Conservation (phyloP, 139 green algal genomes). For the Chlamydomonas asymmetrica region DNA sequence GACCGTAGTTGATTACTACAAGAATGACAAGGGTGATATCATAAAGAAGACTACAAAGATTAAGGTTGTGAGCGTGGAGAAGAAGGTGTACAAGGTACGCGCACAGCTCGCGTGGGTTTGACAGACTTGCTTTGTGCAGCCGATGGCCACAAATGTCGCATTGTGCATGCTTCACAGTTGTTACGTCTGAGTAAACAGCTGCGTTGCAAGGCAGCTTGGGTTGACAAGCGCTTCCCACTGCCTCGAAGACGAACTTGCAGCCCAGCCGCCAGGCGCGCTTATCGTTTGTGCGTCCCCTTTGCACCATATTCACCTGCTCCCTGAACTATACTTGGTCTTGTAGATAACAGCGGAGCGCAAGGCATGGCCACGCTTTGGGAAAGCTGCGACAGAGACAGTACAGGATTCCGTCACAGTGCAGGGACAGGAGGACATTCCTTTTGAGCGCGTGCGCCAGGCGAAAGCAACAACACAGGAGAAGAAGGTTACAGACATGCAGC, state of each 20-base stretch:
- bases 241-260: no score
- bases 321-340: not conserved
- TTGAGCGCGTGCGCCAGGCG: conserved; percentile 78
- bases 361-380: conserved; percentile 88
- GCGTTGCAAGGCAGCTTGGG: no score
- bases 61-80: conserved; percentile 87
- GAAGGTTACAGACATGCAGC: conserved; percentile 78
- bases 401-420: conserved; percentile 80
- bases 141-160: no score
- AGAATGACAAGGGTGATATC: conserved; percentile 90
- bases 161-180: no score
- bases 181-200: no score
- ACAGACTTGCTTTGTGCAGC: no score
- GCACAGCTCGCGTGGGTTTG: no score
- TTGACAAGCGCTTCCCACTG: no score
- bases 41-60: conserved; percentile 91
- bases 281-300: no score
- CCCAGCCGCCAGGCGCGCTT: no score
- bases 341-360: conserved; percentile 70
- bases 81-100: conserved; percentile 88
- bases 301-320: not conserved
- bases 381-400: conserved; percentile 85
- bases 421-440: conserved; percentile 89
- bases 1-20: conserved; percentile 85
- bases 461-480: conserved; percentile 90